Evolutionary conservation across 2,329 filamentous ascomycete species (phyloP), one percentile per base, ranked within the genome.

Genomic region (Thielaviopsis populi): DNA sequence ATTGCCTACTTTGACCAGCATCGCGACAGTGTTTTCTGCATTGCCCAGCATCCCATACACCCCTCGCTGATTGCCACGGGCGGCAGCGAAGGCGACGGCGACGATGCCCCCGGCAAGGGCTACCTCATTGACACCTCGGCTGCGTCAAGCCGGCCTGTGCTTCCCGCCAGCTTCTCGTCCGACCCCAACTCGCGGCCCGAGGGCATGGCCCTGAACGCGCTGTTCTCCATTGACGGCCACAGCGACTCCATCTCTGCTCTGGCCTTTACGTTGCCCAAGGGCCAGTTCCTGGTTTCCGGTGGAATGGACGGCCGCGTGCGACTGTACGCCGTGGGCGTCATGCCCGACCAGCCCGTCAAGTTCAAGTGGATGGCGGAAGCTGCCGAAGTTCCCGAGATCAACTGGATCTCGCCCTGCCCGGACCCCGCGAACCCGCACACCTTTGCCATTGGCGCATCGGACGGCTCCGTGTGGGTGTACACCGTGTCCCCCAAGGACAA

Each of bases 391-490:
- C 88, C 95, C 69, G 92, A 97, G 75, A 87, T 99, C 71, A 95
- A 94, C 77, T 99, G 92, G 91, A 75, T 97, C 41, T 75, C 79
- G 0, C 76, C 90, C 0, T 95, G 89, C 72, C 91, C 91, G 0
- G 79, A 85, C 67, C 74, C 84, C 13, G 76, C 79, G 5, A 83
- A 89, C 72, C 83, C 87, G 66, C 95, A 96, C 75, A 85, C 89
- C 8, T 72, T 99, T 67, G 94, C 94, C 0, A 77, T 99, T 7
- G 94, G 94, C 65, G 91, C 91, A 41, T 88, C 82, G 42, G 91
- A 99, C 72, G 94, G 94, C 63, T 91, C 86, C 61, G 91, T 96
- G 50, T 99, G 94, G 94, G 87, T 99, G 10, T 96, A 96, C 76
- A 86, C 85, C n/a, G 80, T 97, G 70, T 86, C 91, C 73, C 77